Evolutionary conservation across 768 basidiomycete species (phyloP), one percentile per base, ranked within the genome.

Genomic region (Hygrocybe punicea): DNA sequence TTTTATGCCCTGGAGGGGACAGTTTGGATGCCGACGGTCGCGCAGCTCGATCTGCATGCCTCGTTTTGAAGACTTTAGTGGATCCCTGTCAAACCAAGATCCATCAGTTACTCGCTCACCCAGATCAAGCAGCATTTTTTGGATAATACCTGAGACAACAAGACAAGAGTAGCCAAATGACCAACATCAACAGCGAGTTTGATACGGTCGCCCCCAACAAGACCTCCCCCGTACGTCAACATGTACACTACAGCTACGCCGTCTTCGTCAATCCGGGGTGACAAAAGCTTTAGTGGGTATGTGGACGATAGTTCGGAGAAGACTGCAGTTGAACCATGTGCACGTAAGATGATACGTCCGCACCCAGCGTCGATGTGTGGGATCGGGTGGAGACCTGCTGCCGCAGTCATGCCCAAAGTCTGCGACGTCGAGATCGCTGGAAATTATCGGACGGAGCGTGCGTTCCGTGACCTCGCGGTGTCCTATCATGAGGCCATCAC

Each of bases 51-150:
- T 78, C 76, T n/a, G 83, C 84, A 7, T 77, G 71, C 21, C 93
- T 84, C 17, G 78, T 75, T 71, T 93, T 95, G 78, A 96, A 98
- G 17, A 98, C 89, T 69, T 98, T 98, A 9, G 95, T 98, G 4
- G 89, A 91, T 33, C 93, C 91, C 93, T 94, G 62, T 17, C 24
- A 34, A 17, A 36, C 37, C 46, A 47, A 21, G 44, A 16, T 21
- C 25, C 34, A 21, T 36, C 34, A n/a, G 25, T 51, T 33, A 19
- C 35, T 45, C n/a, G 51, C 59, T 25, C 1, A 50, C 40, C 46
- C 36, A 7, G 40, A 14, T n/a, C 14, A 16, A 17, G 35, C 11
- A 33, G 34, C 51, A 48, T 45, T 40, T 53, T 35, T 33, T 8
- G 55, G 34, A 68, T n/a, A 78, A 68, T 57, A 89, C 95, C 81